Conservation (phyloP, 768 basidiomycete genomes). For the Mycena capillaripes region DNA sequence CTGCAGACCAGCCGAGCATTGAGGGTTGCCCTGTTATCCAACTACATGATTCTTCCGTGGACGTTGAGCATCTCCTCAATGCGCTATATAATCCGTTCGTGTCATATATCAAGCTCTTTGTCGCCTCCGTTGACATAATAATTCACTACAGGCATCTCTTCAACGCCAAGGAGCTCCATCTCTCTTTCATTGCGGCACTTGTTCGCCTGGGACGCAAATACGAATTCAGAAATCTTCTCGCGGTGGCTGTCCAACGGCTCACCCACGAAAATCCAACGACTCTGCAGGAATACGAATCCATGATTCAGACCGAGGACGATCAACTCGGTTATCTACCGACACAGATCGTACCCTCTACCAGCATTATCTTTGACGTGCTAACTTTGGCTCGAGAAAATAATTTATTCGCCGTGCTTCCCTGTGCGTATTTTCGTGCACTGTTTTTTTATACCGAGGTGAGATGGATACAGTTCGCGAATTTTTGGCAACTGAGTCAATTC, state of each 20-base stretch:
- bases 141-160: background rate
- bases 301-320: background rate
- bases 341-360: background rate
- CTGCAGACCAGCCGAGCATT: slow-evolving; percentile 15
- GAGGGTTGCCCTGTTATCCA: slow-evolving; percentile 34
- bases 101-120: background rate
- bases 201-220: slow-evolving; percentile 25
- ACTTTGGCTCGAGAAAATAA: slow-evolving; percentile 17
- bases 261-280: slow-evolving; percentile 23
- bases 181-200: background rate
- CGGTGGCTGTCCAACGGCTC: slow-evolving; percentile 10
- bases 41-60: slow-evolving; percentile 27
- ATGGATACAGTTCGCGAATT: background rate
- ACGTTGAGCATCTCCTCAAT: slow-evolving; percentile 30
- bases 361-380: background rate
- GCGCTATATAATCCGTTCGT: slow-evolving; percentile 34
- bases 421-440: slow-evolving; percentile 7
- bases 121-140: background rate
- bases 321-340: background rate
- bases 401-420: slow-evolving; percentile 1
- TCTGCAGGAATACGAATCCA: background rate
- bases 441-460: background rate
- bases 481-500: background rate
- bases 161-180: background rate
- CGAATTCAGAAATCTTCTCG: slow-evolving; percentile 11